Evolutionary conservation across 2,329 filamentous ascomycete species (phyloP), one percentile per base, ranked within the genome.

Genomic region (Septoria petroselini): DNA sequence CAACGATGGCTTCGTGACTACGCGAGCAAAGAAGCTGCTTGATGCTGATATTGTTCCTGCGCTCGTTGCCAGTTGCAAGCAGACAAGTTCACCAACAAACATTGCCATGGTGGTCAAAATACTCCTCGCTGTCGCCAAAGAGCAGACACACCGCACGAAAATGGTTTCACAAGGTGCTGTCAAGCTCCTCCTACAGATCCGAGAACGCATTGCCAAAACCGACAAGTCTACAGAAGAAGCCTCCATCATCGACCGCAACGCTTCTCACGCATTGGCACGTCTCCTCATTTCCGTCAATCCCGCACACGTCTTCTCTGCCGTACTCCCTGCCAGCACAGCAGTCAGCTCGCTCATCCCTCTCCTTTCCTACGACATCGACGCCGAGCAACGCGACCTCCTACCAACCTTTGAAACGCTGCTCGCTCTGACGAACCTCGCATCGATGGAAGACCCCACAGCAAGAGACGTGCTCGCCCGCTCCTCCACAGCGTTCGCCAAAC

Each of bases 141-240:
- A 83, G n/a, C 76, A 83, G 31, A 82, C 82, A 48, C 77, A 89
- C 49, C 83, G 93, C 8, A 87, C 89, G 0, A 78, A 81, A 41
- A 82, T 98, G 57, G 88, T 90, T 2, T 93, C 97, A 65, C 91
- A 97, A 75, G 93, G 93, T n/a, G 89, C 88, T 1, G 81, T 96
- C 14, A 93, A 86, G 61, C 79, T 96, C 1, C 77, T 97, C 17
- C 78, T 97, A 19, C 80, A 84, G 11, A 79, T 84, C 47, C 83
- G 83, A 77, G 75, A 78, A 9, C 73, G 75, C n/a, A 75, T 88
- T 3, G 75, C 80, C 1, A 74, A 80, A 23, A 71, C 75, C 1
- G 67, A 67, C 25, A 69, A 68, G 40, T 70, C 57, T 8, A 61
- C 54, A 12, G 47, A 56, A 9, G 58, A 62, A 35, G 61, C 63